Conservation (phyloP, 2,329 filamentous ascomycete species). For the Trichoderma sp. region DNA sequence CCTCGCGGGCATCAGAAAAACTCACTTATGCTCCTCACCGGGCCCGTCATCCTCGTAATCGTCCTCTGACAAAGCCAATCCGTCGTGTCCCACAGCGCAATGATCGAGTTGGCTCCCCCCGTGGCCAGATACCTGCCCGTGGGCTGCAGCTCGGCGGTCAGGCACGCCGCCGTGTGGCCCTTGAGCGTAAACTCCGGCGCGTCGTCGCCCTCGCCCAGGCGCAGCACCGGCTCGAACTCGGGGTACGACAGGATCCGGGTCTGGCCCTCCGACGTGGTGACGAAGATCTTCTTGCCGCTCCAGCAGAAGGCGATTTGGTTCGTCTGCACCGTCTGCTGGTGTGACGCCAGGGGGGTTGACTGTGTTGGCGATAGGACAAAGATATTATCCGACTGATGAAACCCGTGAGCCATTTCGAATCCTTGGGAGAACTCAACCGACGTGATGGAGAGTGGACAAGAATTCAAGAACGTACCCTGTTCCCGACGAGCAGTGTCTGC, state of each 20-base stretch:
- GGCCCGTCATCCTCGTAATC: slow-evolving; percentile 67
- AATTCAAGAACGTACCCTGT: slow-evolving; percentile 57
- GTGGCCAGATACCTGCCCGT: slow-evolving; percentile 72
- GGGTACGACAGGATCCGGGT: slow-evolving; percentile 72
- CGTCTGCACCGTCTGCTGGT: slow-evolving; percentile 65
- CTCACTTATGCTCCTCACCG: slow-evolving; percentile 69
- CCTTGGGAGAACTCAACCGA: not conserved
- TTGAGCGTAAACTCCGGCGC: slow-evolving; percentile 62
- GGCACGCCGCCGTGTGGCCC: slow-evolving; percentile 73
- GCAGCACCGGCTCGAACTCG: slow-evolving; percentile 58
- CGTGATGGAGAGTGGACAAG: slow-evolving; percentile 11
- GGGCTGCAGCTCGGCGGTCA: slow-evolving; percentile 69
- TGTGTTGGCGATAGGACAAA: slow-evolving; percentile 64
- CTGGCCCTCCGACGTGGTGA: slow-evolving; percentile 70
- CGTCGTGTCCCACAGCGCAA: slow-evolving; percentile 75
- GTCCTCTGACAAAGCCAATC: slow-evolving; percentile 77
- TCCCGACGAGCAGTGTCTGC: slow-evolving; percentile 69
- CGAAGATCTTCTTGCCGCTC: slow-evolving; percentile 69
- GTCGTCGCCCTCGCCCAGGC: slow-evolving; percentile 50
- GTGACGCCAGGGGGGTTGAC: slow-evolving; percentile 56
- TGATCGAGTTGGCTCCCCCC: slow-evolving; percentile 73
- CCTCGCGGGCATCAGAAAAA: slow-evolving; percentile 25
- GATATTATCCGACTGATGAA: slow-evolving; percentile 60
- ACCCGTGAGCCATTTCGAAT: not conserved
- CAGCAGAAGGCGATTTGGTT: slow-evolving; percentile 77